Percentiles rank a stretch among this genome's conserved stretches.
These are phyloP conservation scores for Trichosporon coremiiforme DNA, from an alignment of 1,284 basidiomycete species.

Conservation along the genomic window DNA sequence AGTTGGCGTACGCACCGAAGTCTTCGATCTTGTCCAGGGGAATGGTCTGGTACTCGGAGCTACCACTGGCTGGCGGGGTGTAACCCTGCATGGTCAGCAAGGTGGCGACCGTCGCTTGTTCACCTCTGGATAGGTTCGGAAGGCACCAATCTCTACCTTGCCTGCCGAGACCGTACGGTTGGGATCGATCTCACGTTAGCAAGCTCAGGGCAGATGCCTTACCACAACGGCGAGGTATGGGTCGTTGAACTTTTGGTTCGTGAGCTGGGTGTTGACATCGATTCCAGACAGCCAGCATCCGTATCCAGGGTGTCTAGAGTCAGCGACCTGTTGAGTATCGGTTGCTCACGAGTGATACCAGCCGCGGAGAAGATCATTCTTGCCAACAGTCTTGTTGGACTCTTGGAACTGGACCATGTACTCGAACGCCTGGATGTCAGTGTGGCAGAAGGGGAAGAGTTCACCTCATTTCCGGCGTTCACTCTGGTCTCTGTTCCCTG, in stretches of 20 bases:
- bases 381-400: conserved; percentile 73
- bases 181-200: conserved; percentile 76
- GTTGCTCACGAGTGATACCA: conserved; percentile 84
- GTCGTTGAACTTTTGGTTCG: conserved; percentile 91
- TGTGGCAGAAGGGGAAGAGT: not conserved
- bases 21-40: conserved; percentile 94
- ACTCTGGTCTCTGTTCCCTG: conserved; percentile 99
- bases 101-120: conserved; percentile 25
- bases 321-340: not conserved
- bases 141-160: conserved; percentile 97
- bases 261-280: conserved; percentile 93
- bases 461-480: conserved; percentile 82
- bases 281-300: conserved; percentile 97
- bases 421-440: conserved; percentile 69
- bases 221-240: conserved; percentile 97
- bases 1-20: conserved; percentile 96
- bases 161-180: conserved; percentile 97
- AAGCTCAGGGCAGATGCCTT: conserved; percentile 48
- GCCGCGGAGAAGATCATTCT: conserved; percentile 87
- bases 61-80: conserved; percentile 70
- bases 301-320: conserved; percentile 79
- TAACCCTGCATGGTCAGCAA: conserved; percentile 61
- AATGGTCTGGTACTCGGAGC: conserved; percentile 86
- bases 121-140: conserved; percentile 88
- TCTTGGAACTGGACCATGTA: conserved; percentile 96